Conservation (phyloP, 768 basidiomycete species). For the Neoboletus brunneissimus region DNA sequence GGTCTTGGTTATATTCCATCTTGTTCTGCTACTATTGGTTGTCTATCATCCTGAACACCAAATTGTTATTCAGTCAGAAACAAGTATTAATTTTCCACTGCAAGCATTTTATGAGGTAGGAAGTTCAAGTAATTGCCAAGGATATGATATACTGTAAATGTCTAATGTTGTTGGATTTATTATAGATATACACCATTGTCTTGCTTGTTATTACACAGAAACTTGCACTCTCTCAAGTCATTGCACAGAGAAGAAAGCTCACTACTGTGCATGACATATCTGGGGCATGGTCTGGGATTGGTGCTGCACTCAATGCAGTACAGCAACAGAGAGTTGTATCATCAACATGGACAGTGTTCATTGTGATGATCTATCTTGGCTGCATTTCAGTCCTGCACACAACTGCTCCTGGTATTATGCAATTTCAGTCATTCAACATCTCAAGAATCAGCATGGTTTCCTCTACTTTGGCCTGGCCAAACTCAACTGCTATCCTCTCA, state of each 20-base stretch:
- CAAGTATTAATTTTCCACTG: not conserved
- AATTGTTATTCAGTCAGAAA: not conserved
- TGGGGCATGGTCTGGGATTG: not conserved
- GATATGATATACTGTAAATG: not conserved
- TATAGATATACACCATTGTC: not conserved
- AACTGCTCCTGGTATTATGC: not conserved
- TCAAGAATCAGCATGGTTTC: not conserved
- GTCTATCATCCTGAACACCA: not conserved
- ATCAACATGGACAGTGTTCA: not conserved
- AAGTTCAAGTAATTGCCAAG: not conserved
- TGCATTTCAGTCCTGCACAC: not conserved
- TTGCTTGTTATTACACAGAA: not conserved
- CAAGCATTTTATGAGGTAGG: not conserved
- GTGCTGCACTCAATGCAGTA: not conserved
- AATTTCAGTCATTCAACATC: not conserved
- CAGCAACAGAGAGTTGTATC: not conserved
- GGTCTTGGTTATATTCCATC: not conserved
- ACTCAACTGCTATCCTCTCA: not conserved
- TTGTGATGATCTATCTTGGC: not conserved
- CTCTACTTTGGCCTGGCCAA: not conserved
- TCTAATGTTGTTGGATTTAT: not conserved
- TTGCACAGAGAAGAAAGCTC: not conserved
- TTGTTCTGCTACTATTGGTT: not conserved
- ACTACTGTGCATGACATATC: not conserved
- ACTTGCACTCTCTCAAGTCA: not conserved